Evolutionary conservation across 2,329 filamentous ascomycete genomes (phyloP).

Genomic region (Eutypa lata): DNA sequence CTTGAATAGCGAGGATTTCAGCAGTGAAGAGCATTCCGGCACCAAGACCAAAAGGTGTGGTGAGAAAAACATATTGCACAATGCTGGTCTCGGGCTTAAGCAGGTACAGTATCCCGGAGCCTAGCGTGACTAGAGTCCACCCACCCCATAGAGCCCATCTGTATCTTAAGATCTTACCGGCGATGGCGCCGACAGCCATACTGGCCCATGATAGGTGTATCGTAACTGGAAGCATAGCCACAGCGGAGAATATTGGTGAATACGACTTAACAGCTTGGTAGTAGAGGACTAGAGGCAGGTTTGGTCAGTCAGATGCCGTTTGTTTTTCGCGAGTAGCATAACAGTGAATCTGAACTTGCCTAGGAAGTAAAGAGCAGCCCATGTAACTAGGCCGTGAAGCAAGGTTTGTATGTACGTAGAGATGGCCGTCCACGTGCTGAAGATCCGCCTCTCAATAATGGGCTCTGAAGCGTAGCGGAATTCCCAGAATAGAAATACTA

Average conservation of each 20-base stretch:
- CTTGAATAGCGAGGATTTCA: slow-evolving; percentile 63
- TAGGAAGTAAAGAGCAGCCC: slow-evolving; percentile 27
- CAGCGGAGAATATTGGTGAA: slow-evolving; percentile 50
- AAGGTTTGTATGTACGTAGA: slow-evolving; percentile 13
- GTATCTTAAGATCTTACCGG: slow-evolving; percentile 56
- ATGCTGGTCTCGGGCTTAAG: slow-evolving; percentile 47
- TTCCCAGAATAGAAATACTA: slow-evolving; percentile 54
- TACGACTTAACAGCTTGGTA: slow-evolving; percentile 52
- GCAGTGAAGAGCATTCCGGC: slow-evolving; percentile 63
- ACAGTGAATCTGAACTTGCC: slow-evolving; percentile 10
- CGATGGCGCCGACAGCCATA: slow-evolving; percentile 48
- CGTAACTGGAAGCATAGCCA: slow-evolving; percentile 57
- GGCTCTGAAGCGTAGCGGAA: slow-evolving; percentile 47
- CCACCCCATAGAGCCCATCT: slow-evolving; percentile 59
- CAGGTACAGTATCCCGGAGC: slow-evolving; percentile 52
- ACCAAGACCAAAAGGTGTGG: slow-evolving; percentile 57
- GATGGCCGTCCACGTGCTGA: slow-evolving; percentile 12
- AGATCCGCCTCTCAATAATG: slow-evolving; percentile 12
- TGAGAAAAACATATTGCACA: slow-evolving; percentile 57
- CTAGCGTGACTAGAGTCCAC: slow-evolving; percentile 58
- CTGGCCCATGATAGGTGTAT: slow-evolving; percentile 63
- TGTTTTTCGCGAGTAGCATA: too few relatives aligned
- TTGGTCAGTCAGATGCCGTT: too few relatives aligned
- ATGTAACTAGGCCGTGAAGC: slow-evolving; percentile 14
- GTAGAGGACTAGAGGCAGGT: slow-evolving; percentile 34